These are phyloP conservation scores for Dujonia santamariae DNA, from an alignment of 1,139 yeast genomes.

Conservation along the genomic window DNA sequence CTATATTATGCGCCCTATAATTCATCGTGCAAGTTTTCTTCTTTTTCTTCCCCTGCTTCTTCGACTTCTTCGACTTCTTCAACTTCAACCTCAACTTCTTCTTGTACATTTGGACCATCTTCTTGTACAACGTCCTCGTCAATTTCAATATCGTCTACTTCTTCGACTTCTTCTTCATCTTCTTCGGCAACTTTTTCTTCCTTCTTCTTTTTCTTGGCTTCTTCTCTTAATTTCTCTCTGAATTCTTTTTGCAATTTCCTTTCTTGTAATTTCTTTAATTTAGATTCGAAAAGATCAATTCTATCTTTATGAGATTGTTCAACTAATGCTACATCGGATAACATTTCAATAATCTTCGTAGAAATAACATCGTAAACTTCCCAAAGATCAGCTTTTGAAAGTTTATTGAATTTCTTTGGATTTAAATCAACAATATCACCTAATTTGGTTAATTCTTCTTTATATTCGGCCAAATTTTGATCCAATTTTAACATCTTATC, in stretches of 20 bases:
- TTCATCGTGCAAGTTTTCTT: conserved; percentile 7
- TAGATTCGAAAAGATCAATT: conserved; percentile 31
- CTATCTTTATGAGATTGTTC: conserved; percentile 42
- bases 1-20: conserved; percentile 3
- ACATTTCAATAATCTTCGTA: conserved; percentile 32
- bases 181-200: conserved; percentile 19
- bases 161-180: conserved; percentile 22
- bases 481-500: conserved; percentile 31
- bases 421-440: conserved; percentile 26
- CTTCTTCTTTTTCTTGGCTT: conserved; percentile 18
- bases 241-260: conserved; percentile 36
- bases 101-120: conserved; percentile 5
- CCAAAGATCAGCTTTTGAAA: conserved; percentile 33
- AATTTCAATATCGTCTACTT: conserved; percentile 14
- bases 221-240: conserved; percentile 31
- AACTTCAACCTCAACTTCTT: neutral
- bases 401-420: conserved; percentile 22
- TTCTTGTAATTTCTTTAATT: conserved; percentile 29
- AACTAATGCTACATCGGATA: conserved; percentile 28
- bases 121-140: too few species aligned
- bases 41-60: conserved; percentile 3
- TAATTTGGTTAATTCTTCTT: conserved; percentile 29
- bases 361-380: conserved; percentile 31
- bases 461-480: conserved; percentile 29
- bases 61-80: neutral